A percentile compares a stretch with the other conserved stretches of the same genome.
phyloP scores from a whole-genome alignment of 1,139 yeast species.

The Suhomyces chickasaworum region DNA sequence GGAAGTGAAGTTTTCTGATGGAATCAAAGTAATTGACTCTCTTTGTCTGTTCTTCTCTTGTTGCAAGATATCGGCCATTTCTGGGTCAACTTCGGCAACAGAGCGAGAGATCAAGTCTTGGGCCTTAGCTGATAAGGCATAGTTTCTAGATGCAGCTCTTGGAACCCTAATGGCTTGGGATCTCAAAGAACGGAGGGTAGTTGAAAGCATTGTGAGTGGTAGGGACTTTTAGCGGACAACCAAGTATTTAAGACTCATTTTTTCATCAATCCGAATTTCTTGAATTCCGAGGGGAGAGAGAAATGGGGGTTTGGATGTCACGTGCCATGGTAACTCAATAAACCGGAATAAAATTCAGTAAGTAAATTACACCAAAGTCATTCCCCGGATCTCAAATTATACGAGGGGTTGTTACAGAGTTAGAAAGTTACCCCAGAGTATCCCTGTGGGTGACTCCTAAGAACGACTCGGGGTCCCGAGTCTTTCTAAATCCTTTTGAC shows the following conservation, averaged over 20 bases:
- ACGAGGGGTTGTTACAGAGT: not conserved
- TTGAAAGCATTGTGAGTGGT: slow-evolving; percentile 20
- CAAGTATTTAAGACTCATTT: slow-evolving; percentile 12
- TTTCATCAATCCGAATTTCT: slow-evolving; percentile 6
- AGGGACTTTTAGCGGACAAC: not conserved
- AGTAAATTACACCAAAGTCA: too few relatives aligned
- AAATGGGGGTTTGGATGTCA: not conserved
- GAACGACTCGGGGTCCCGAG: slow-evolving; percentile 2
- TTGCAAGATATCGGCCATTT: slow-evolving; percentile 72
- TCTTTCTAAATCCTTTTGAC: slow-evolving; percentile 1
- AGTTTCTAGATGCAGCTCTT: slow-evolving; percentile 24
- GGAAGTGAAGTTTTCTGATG: slow-evolving; percentile 94
- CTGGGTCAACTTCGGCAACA: slow-evolving; percentile 77
- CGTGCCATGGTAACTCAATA: too few relatives aligned
- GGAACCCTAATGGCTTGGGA: slow-evolving; percentile 18
- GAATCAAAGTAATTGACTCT: slow-evolving; percentile 86
- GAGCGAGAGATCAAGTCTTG: slow-evolving; percentile 60
- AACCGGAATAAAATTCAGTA: too few relatives aligned
- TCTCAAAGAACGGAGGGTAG: slow-evolving; percentile 28
- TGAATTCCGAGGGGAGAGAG: too few relatives aligned
- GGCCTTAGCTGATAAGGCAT: slow-evolving; percentile 53
- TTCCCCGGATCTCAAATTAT: not conserved
- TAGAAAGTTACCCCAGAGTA: not conserved
- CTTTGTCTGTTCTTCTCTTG: slow-evolving; percentile 83
- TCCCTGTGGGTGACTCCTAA: not conserved